Percentiles rank a stretch among this genome's conserved stretches.
phyloP scores from a whole-genome alignment of 2,329 filamentous ascomycete species.

The Ophiostoma himal-ulmi region DNA sequence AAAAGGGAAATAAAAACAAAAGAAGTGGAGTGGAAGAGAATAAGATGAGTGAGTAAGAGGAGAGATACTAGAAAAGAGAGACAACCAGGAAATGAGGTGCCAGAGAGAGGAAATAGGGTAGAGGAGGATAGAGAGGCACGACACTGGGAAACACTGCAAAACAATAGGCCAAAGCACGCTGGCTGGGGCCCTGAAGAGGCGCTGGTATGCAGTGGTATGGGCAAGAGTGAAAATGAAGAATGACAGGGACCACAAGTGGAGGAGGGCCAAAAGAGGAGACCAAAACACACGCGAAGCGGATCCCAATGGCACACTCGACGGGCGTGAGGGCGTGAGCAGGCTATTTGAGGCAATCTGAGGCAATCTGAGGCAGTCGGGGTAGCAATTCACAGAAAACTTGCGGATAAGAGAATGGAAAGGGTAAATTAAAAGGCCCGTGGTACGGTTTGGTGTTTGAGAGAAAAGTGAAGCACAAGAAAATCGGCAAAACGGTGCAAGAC shows the following conservation, averaged over 20 bases:
- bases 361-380: not conserved
- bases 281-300: conserved; percentile 22
- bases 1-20: conserved; percentile 13
- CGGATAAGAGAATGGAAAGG: not conserved
- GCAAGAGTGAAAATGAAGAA: conserved; percentile 17
- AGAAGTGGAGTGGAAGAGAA: not conserved
- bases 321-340: not conserved
- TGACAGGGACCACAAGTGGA: conserved; percentile 17
- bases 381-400: conserved; percentile 1
- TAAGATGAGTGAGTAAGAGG: not conserved
- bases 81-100: conserved; percentile 9
- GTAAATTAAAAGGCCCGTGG: not conserved
- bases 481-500: not conserved
- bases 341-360: not conserved
- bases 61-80: not conserved
- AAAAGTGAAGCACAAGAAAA: not conserved
- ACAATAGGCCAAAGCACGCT: conserved; percentile 19
- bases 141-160: conserved; percentile 2
- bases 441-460: not conserved
- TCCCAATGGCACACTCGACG: conserved; percentile 14
- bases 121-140: conserved; percentile 3
- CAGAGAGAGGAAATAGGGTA: conserved; percentile 6
- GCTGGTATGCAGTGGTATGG: conserved; percentile 19
- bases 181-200: conserved; percentile 13
- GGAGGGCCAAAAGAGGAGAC: conserved; percentile 15